Evolutionary conservation across 805 yeast genomes (phyloP).

Genomic region (Millerozyma miso): DNA sequence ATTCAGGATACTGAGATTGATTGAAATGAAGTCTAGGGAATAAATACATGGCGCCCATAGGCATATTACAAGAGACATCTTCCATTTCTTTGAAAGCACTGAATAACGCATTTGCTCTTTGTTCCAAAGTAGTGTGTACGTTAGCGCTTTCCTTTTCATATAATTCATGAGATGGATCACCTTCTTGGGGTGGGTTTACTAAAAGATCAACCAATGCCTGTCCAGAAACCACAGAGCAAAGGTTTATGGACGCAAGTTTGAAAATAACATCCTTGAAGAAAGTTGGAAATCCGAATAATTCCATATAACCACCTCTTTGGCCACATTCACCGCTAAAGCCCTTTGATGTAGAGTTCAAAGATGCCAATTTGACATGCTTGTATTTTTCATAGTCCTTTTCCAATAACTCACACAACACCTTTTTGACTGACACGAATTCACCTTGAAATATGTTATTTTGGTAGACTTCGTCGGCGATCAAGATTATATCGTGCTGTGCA

Average conservation of each 20-base stretch:
- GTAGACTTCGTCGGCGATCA: conserved; percentile 97
- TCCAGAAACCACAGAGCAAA: conserved; percentile 94
- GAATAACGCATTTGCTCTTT: conserved; percentile 62
- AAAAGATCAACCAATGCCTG: conserved; percentile 90
- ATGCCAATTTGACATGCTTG: conserved; percentile 78
- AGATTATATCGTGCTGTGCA: conserved; percentile 76
- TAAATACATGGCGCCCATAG: conserved; percentile 97
- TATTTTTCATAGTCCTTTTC: conserved; percentile 49
- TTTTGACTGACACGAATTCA: conserved; percentile 79
- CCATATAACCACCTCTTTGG: conserved; percentile 99
- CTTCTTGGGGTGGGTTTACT: conserved; percentile 84
- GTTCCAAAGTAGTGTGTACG: conserved; percentile 58
- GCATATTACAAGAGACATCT: conserved; percentile 80
- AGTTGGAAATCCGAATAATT: conserved; percentile 71
- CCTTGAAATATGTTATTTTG: conserved; percentile 88
- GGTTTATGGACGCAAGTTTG: conserved; percentile 84
- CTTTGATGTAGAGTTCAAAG: conserved; percentile 95
- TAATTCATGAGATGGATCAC: conserved; percentile 67
- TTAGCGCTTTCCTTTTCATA: conserved; percentile 59
- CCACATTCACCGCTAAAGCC: conserved; percentile 99
- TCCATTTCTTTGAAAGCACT: conserved; percentile 72
- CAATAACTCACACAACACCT: conserved; percentile 66
- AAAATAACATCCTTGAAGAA: conserved; percentile 68
- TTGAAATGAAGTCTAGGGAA: conserved; percentile 77
- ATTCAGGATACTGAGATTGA: conserved; percentile 41